Base-by-base conservation (phyloP, 208 protist genomes). In the Herpetomonas samuelpessoai region DNA sequence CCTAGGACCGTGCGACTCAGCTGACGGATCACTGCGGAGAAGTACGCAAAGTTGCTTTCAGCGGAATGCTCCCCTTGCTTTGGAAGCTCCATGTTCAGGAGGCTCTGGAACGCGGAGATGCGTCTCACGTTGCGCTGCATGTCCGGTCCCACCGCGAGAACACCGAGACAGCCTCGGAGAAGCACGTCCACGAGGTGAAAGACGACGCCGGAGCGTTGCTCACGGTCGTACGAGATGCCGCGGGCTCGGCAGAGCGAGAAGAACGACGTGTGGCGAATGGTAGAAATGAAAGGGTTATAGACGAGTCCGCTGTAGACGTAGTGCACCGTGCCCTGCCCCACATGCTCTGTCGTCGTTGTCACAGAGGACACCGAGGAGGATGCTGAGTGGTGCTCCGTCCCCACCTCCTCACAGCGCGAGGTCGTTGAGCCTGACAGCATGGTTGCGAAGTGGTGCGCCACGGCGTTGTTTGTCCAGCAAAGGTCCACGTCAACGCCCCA, bases 401-500 rank as follows among this genome's bases (percentile, higher is more conserved):
- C n/a, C n/a, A n/a, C n/a, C 7, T 16, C 35, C 35, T 7, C 35
- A 41, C 7, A 41, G 10, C 10, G 10, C 16, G 35, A 18, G 10
- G 10, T 16, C 10, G 35, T 7, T 18, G 35, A 16, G 35, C 35
- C 10, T 7, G 44, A 48, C n/a, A 80, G 4, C 16, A 81, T 46
- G 45, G 49, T 56, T 21, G 77, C 82, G 35, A 95, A 76, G 3
- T 63, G 48, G 68, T 97, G 92, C 1, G 81, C 83, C 0, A 76
- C 71, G 38, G 88, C 83, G 69, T 92, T 86, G 64, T 91, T 88
- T 18, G 88, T 88, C n/a, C 86, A 52, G 18, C 61, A 68, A 25
- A 97, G 65, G 58, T 97, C 89, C n/a, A 97, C 81, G 65, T 97
- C 92, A 0, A 97, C 90, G 16, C 76, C 92, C 86, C 81, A 97